A percentile compares a stretch with the other conserved stretches of the same genome.
phyloP scores from a whole-genome alignment of 805 yeast genomes.

The Nakazawaea ernobii region DNA sequence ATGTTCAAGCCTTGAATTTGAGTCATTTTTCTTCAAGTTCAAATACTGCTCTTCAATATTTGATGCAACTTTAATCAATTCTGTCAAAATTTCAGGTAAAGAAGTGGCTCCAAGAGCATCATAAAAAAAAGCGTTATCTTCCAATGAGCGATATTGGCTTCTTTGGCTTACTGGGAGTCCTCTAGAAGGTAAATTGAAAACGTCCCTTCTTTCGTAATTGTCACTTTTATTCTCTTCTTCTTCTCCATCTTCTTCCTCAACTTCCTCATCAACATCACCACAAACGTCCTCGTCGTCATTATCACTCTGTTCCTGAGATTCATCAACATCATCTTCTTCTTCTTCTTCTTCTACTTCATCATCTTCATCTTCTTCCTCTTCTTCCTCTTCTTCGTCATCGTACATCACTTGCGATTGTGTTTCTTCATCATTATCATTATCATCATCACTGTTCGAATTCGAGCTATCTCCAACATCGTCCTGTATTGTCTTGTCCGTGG shows the following conservation, averaged over 20 bases:
- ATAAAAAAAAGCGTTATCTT: slow-evolving; percentile 5
- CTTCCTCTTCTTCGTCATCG: slow-evolving; percentile 13
- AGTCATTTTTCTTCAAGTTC: slow-evolving; percentile 19
- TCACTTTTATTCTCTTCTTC: slow-evolving; percentile 17
- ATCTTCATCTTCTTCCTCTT: slow-evolving; percentile 14
- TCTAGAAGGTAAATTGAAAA: slow-evolving; percentile 2
- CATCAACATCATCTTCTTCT: no score
- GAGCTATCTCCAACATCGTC: neutral
- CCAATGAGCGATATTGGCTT: slow-evolving; percentile 17
- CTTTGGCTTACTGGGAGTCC: neutral
- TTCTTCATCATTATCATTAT: slow-evolving; percentile 14
- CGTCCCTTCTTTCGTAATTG: slow-evolving; percentile 16
- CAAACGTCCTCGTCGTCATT: slow-evolving; percentile 19
- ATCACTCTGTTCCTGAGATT: slow-evolving; percentile 15
- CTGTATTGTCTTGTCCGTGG: neutral
- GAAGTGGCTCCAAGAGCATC: neutral
- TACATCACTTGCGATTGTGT: neutral
- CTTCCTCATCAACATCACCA: slow-evolving; percentile 10
- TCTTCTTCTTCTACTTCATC: slow-evolving; percentile 18
- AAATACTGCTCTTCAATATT: slow-evolving; percentile 26
- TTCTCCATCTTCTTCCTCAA: slow-evolving; percentile 20
- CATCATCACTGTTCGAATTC: slow-evolving; percentile 12
- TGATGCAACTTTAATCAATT: slow-evolving; percentile 14
- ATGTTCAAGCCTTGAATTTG: slow-evolving; percentile 20
- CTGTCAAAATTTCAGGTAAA: slow-evolving; percentile 5